Percentiles rank a stretch among this genome's conserved stretches.
Conservation (phyloP, 371 early-diverging fungal species). For the Mucor plumbeus region DNA sequence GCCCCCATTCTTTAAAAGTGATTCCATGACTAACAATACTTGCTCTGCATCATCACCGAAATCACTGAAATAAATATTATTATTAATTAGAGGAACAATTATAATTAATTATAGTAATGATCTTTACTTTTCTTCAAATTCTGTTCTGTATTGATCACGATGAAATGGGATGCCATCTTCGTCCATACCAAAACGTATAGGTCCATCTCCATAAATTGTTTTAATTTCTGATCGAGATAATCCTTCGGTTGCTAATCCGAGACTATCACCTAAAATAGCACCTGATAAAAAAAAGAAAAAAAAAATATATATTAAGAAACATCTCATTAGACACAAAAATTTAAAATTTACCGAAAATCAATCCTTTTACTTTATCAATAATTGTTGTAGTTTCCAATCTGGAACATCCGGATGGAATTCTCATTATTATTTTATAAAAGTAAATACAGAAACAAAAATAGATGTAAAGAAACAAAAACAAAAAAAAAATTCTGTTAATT, state of each 20-base stretch:
- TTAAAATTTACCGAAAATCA: constrained; percentile 48
- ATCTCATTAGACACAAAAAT: neutral
- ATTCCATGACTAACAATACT: constrained; percentile 57
- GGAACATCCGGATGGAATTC: constrained; percentile 55
- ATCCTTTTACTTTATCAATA: constrained; percentile 53
- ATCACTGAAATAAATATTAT: constrained; percentile 42
- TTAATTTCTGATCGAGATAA: constrained; percentile 52
- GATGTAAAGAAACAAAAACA: neutral
- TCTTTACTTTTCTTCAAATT: constrained; percentile 56
- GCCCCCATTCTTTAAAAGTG: constrained; percentile 57
- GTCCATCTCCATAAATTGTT: constrained; percentile 59
- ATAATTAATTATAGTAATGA: neutral
- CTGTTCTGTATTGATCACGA: constrained; percentile 40
- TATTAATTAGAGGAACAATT: neutral
- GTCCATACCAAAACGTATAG: constrained; percentile 64
- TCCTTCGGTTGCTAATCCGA: constrained; percentile 74
- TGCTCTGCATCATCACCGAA: constrained; percentile 78
- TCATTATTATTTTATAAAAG: constrained; percentile 26
- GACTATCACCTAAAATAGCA: constrained; percentile 71
- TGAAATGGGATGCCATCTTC: constrained; percentile 47
- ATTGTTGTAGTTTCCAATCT: constrained; percentile 40
- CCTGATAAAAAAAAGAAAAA: constrained; percentile 44
- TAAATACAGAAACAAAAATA: neutral
- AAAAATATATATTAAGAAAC: constrained; percentile 5
- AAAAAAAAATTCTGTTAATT: constrained; percentile 2